Percentiles rank a stretch among this genome's conserved stretches.
Conservation (phyloP, 352 stramenopile genomes). For the Thraustotheca clavata region DNA sequence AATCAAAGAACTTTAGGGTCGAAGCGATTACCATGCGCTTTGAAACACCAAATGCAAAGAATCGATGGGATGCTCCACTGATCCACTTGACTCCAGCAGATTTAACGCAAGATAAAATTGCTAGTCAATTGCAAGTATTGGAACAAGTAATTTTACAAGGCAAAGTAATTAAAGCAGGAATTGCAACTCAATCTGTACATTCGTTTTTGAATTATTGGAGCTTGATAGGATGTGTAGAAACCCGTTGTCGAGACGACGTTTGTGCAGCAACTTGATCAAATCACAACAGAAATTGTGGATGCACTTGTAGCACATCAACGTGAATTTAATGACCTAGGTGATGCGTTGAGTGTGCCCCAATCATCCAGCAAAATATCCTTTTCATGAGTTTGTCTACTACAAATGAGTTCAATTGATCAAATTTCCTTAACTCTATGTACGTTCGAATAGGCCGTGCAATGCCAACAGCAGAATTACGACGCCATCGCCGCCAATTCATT, state of each 20-base stretch:
- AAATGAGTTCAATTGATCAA: background rate
- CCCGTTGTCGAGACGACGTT: slow-evolving; percentile 59
- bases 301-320: slow-evolving; percentile 50
- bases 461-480: slow-evolving; percentile 46
- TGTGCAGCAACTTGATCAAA: slow-evolving; percentile 54
- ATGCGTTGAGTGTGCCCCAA: slow-evolving; percentile 37
- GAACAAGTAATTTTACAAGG: slow-evolving; percentile 45
- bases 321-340: slow-evolving; percentile 40
- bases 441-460: slow-evolving; percentile 44
- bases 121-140: slow-evolving; percentile 41
- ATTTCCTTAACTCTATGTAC: background rate
- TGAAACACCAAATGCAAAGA: slow-evolving; percentile 87
- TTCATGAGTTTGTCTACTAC: background rate
- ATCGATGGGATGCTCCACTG: slow-evolving; percentile 90
- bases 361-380: slow-evolving; percentile 22
- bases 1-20: slow-evolving; percentile 49
- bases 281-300: slow-evolving; percentile 49
- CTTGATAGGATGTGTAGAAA: slow-evolving; percentile 6
- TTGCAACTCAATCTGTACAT: slow-evolving; percentile 43
- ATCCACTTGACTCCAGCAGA: slow-evolving; percentile 52
- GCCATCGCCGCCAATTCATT: slow-evolving; percentile 71
- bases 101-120: slow-evolving; percentile 20
- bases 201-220: background rate
- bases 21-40: slow-evolving; percentile 81
- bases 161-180: slow-evolving; percentile 58